Evolutionary conservation across 2,329 filamentous ascomycete species (phyloP).

Genomic region (Fusarium begoniae): DNA sequence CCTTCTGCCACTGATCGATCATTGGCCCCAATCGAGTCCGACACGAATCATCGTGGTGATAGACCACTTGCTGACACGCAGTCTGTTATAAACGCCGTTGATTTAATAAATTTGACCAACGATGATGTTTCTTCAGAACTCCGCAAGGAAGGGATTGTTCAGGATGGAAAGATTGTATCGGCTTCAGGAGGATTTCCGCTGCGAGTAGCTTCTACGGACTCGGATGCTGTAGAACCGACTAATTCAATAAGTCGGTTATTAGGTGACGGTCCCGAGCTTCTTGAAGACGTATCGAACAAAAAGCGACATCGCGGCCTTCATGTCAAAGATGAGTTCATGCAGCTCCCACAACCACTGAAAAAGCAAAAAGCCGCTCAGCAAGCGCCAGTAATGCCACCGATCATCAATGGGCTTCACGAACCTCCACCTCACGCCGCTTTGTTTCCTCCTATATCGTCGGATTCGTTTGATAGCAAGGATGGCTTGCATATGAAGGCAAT

Average conservation of each 20-base stretch:
- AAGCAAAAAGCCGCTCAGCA: slow-evolving; percentile 69
- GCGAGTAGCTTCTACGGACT: slow-evolving; percentile 53
- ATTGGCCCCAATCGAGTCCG: slow-evolving; percentile 63
- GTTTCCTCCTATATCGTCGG: slow-evolving; percentile 71
- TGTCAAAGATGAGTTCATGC: slow-evolving; percentile 69
- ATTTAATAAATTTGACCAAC: slow-evolving; percentile 26
- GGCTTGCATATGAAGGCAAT: slow-evolving; percentile 54
- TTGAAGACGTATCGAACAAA: slow-evolving; percentile 60
- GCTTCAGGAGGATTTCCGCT: slow-evolving; percentile 48
- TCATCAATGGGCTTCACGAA: slow-evolving; percentile 71
- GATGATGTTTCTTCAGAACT: slow-evolving; percentile 36
- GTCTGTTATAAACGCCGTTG: slow-evolving; percentile 17
- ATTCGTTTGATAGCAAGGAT: slow-evolving; percentile 62
- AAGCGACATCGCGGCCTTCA: slow-evolving; percentile 61
- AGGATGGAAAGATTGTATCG: slow-evolving; percentile 39
- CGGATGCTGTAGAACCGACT: slow-evolving; percentile 51
- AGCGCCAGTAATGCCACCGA: slow-evolving; percentile 65
- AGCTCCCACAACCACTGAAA: slow-evolving; percentile 71
- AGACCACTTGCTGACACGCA: slow-evolving; percentile 37
- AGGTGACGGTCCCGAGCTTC: slow-evolving; percentile 54
- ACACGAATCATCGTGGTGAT: slow-evolving; percentile 55
- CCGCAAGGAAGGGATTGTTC: slow-evolving; percentile 34
- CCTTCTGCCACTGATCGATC: slow-evolving; percentile 56
- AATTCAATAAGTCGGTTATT: slow-evolving; percentile 58
- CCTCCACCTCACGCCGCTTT: slow-evolving; percentile 68